These are phyloP conservation scores for Plasmopara halstedii DNA, from an alignment of 352 stramenopile genomes.

Conservation along the genomic window DNA sequence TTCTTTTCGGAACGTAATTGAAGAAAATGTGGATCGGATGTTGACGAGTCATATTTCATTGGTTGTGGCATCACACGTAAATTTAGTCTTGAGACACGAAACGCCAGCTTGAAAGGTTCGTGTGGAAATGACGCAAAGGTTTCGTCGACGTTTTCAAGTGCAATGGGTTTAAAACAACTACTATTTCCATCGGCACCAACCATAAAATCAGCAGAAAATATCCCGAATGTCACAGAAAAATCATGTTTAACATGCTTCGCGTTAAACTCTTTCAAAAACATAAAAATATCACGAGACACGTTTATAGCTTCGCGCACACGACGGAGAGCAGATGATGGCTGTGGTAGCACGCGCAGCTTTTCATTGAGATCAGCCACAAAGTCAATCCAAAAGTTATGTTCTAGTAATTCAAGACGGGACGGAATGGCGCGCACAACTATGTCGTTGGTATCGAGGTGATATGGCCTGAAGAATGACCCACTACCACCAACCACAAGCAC, in stretches of 20 bases:
- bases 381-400: conserved; percentile 81
- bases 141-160: conserved; percentile 20
- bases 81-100: conserved; percentile 37
- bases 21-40: background rate
- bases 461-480: conserved; percentile 76
- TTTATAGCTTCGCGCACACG: conserved; percentile 25
- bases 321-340: conserved; percentile 35
- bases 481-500: conserved; percentile 62
- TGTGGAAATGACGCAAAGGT: conserved; percentile 28
- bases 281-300: conserved; percentile 32
- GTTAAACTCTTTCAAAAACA: conserved; percentile 54
- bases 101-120: conserved; percentile 59
- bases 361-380: conserved; percentile 71
- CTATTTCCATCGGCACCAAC: conserved; percentile 33
- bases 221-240: conserved; percentile 51
- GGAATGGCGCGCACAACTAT: conserved; percentile 69
- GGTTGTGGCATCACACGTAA: background rate
- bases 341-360: conserved; percentile 52
- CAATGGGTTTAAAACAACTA: conserved; percentile 33
- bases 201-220: conserved; percentile 28
- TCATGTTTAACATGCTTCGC: conserved; percentile 43
- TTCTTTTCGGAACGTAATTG: conserved; percentile 6
- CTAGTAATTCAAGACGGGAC: conserved; percentile 50
- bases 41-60: conserved; percentile 1
- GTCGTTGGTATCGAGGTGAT: conserved; percentile 80